phyloP scores from a whole-genome alignment of 176 grass and related monocot species.

The Eremochloa ophiuroides region DNA sequence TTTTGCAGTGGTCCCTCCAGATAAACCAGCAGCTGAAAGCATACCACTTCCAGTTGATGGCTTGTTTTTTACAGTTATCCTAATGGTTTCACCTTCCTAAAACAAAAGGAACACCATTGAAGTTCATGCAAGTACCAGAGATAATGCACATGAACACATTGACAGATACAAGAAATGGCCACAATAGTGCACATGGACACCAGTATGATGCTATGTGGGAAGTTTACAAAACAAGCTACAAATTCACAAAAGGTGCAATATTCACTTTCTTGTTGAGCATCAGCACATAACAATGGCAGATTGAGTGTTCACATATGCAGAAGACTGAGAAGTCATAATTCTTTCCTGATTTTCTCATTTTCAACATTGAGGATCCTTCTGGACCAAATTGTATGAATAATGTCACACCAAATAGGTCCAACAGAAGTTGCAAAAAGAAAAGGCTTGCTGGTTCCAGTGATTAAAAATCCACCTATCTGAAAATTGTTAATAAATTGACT shows the following conservation, averaged over 20 bases:
- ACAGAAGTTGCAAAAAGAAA: not conserved
- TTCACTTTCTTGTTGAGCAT: not conserved
- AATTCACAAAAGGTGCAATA: not conserved
- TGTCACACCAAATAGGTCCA: not conserved
- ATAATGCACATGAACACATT: not conserved
- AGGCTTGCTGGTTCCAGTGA: not conserved
- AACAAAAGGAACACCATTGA: constrained; percentile 12
- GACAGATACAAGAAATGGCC: not conserved
- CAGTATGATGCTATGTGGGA: not conserved
- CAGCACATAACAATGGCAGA: not conserved
- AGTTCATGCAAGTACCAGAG: constrained; percentile 24
- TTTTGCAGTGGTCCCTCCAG: constrained; percentile 49
- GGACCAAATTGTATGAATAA: not conserved
- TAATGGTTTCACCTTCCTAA: constrained; percentile 98
- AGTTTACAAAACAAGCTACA: constrained; percentile 2
- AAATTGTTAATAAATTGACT: not conserved
- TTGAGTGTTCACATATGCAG: not conserved
- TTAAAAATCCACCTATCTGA: not conserved
- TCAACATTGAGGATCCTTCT: not conserved
- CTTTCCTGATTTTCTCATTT: not conserved
- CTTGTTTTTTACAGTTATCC: constrained; percentile 98
- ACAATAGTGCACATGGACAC: not conserved
- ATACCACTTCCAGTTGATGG: constrained; percentile 65
- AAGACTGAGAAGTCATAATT: not conserved
- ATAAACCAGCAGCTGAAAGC: constrained; percentile 72